Percentiles rank a stretch among this genome's conserved stretches.
Conservation (phyloP, 1,284 basidiomycete species). For the Pyrrhoderma lamaoense region DNA sequence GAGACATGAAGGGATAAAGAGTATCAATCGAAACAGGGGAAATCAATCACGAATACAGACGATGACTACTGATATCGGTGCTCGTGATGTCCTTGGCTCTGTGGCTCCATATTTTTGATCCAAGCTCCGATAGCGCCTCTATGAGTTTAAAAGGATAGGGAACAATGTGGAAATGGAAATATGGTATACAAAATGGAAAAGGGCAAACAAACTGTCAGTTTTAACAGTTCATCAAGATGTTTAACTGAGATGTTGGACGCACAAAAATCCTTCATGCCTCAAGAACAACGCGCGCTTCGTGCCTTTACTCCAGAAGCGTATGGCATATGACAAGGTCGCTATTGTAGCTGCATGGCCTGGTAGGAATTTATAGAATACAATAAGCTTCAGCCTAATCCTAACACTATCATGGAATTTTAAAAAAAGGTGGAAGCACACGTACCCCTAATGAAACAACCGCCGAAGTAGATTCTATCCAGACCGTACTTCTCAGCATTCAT, state of each 20-base stretch:
- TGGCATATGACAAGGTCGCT: slow-evolving; percentile 95
- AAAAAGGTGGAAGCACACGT: slow-evolving; percentile 3
- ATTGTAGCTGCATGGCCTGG: slow-evolving; percentile 96
- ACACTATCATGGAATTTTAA: slow-evolving; percentile 11
- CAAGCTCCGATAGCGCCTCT: slow-evolving; percentile 91
- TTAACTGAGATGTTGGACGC: slow-evolving; percentile 33
- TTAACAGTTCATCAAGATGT: not conserved
- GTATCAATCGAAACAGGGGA: too few relatives aligned
- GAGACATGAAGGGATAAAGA: too few relatives aligned
- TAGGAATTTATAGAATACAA: not conserved
- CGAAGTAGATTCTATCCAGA: slow-evolving; percentile 96
- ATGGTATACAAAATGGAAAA: not conserved
- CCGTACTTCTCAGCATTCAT: slow-evolving; percentile 99
- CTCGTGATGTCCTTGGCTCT: slow-evolving; percentile 21
- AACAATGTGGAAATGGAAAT: not conserved
- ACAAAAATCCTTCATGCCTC: slow-evolving; percentile 97
- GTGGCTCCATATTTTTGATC: slow-evolving; percentile 83
- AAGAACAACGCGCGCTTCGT: slow-evolving; percentile 95
- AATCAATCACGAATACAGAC: too few relatives aligned
- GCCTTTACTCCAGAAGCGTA: slow-evolving; percentile 99
- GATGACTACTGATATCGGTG: too few relatives aligned
- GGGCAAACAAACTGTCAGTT: too few relatives aligned
- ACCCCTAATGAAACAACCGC: slow-evolving; percentile 98
- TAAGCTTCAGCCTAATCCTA: slow-evolving; percentile 10
- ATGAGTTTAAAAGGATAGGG: slow-evolving; percentile 8